Percentiles rank a stretch among this genome's conserved stretches.
phyloP scores from a whole-genome alignment of 2,329 filamentous ascomycete genomes.

The Aureobasidium musti region DNA sequence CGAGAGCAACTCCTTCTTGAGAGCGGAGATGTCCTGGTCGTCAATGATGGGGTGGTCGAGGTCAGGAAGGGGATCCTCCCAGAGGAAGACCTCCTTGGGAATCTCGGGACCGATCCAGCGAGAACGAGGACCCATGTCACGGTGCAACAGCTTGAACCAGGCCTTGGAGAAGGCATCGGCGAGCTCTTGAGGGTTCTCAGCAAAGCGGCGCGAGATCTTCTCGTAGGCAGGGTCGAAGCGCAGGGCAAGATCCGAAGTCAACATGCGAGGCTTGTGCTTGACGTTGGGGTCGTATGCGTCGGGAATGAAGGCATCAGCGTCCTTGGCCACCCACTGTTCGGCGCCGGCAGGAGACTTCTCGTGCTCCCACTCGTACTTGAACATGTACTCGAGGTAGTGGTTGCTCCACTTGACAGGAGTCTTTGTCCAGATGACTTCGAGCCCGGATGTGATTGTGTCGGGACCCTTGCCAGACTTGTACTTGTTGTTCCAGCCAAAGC shows the following conservation, averaged over 20 bases:
- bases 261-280: slow-evolving; percentile 75
- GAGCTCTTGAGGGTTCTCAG: slow-evolving; percentile 68
- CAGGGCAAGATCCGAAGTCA: slow-evolving; percentile 73
- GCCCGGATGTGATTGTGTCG: slow-evolving; percentile 71
- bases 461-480: slow-evolving; percentile 67
- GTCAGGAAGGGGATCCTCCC: slow-evolving; percentile 72
- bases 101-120: slow-evolving; percentile 76
- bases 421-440: slow-evolving; percentile 78
- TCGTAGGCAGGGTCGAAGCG: slow-evolving; percentile 71
- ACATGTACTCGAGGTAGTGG: slow-evolving; percentile 72
- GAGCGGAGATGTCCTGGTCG: slow-evolving; percentile 61
- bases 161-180: slow-evolving; percentile 69
- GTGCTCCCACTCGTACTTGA: slow-evolving; percentile 76
- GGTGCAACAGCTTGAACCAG: slow-evolving; percentile 83
- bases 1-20: slow-evolving; percentile 69
- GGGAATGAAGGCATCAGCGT: slow-evolving; percentile 66
- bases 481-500: slow-evolving; percentile 71
- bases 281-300: slow-evolving; percentile 69
- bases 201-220: slow-evolving; percentile 72
- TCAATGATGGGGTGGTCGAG: slow-evolving; percentile 60
- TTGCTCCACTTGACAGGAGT: slow-evolving; percentile 77
- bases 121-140: slow-evolving; percentile 71
- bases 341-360: slow-evolving; percentile 74
- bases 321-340: slow-evolving; percentile 75
- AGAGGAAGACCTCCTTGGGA: slow-evolving; percentile 67